Evolutionary conservation across 345 rosid species (phyloP), one percentile per base, ranked within the genome.

Genomic region (Eucalyptus guilfoylei): DNA sequence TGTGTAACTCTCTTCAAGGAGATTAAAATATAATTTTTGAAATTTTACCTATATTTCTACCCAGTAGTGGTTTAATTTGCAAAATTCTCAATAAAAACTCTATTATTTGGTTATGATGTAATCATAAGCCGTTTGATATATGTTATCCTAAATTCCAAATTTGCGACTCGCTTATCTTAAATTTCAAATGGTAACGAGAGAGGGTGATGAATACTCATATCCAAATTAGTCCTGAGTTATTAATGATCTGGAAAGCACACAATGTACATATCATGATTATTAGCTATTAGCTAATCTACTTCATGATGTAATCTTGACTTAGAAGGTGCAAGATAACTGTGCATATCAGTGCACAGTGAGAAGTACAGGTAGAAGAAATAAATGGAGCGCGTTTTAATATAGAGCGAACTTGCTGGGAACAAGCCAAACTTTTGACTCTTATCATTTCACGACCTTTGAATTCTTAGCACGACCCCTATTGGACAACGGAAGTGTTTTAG

Each of bases 151-250:
- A 64, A 64, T 64, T 30, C 30, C 34, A 64, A 64, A 64, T 64
- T 64, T 4, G 9, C 1, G 10, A 64, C 19, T 64, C 2, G 0
- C 17, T 30, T 64, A n/a, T 64, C 72, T 64, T 64, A 64, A 64
- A 64, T 64, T 14, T 64, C 32, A 64, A 30, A 64, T 64, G 0
- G 37, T 30, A 14, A 64, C 14, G 9, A 64, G 9, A 64, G 32
- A 60, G 9, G 69, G 16, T 30, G 15, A 60, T 60, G 69, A 0
- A 28, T 60, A 60, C 32, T 60, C 15, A 28, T 10, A 2, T 58
- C 1, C 23, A 11, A 58, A 24, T 10, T 58, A 58, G 3, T 58
- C 64, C 0, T 5, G 14, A 10, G 0, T 58, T 10, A 28, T 58
- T 58, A 58, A 58, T 24, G 30, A 58, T 58, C 64, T 58, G 0